Conservation (phyloP, 106 monocot species). For the Chionographis japonica region DNA sequence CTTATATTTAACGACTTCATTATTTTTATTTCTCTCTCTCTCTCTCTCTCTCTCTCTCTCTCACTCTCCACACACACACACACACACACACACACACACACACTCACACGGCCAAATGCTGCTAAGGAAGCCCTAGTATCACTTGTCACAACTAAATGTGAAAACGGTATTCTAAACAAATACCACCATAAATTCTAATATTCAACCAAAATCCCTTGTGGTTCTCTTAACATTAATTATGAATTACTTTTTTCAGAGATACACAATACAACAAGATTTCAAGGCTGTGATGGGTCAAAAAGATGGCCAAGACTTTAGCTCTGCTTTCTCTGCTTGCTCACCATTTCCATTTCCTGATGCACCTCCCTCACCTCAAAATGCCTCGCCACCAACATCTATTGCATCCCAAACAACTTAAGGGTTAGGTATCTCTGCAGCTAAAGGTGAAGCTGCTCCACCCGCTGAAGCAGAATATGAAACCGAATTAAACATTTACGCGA, state of each 20-base stretch:
- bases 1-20: no score
- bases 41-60: no score
- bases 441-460: background rate
- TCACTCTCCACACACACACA: no score
- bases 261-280: constrained; percentile 14
- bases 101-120: no score
- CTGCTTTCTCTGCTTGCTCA: constrained; percentile 11
- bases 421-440: constrained; percentile 4
- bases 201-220: no score
- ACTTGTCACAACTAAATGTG: no score
- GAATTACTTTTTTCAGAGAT: constrained; percentile 5
- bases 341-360: constrained; percentile 10
- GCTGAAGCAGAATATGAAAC: background rate
- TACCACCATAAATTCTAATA: no score
- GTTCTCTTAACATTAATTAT: no score
- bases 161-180: no score
- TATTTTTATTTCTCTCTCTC: no score
- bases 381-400: constrained; percentile 1
- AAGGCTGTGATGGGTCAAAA: constrained; percentile 13
- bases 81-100: no score
- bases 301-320: constrained; percentile 7
- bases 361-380: constrained; percentile 6
- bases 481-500: background rate
- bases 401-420: background rate
- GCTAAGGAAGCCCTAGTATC: no score